These are phyloP conservation scores for Mariannaea elegans DNA, from an alignment of 2,329 filamentous ascomycete species.

Conservation along the genomic window DNA sequence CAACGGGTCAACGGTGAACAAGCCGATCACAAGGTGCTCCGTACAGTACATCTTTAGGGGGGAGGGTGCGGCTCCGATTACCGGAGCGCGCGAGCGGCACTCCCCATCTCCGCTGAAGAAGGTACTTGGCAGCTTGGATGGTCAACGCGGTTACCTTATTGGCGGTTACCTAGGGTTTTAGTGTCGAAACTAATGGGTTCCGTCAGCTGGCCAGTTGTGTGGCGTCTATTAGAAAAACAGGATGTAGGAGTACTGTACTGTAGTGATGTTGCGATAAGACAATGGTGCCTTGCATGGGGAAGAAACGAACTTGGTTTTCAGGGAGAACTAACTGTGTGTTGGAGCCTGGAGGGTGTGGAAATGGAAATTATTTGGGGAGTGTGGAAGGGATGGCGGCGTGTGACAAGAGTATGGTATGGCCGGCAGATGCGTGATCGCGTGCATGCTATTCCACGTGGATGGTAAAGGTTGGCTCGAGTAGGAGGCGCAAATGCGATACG, in stretches of 20 bases:
- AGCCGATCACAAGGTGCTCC: slow-evolving; percentile 19
- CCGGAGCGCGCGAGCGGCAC: slow-evolving; percentile 12
- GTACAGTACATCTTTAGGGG: too few relatives aligned
- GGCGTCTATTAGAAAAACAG: slow-evolving; percentile 13
- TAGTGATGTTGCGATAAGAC: slow-evolving; percentile 15
- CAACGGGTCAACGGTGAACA: slow-evolving; percentile 20
- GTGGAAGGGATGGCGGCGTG: background rate
- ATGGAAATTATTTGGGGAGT: background rate
- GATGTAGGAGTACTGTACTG: background rate
- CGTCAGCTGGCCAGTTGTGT: slow-evolving; percentile 12
- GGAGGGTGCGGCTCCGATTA: slow-evolving; percentile 18
- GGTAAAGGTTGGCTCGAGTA: background rate
- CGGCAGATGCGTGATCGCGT: background rate
- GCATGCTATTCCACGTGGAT: background rate
- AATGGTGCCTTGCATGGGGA: slow-evolving; percentile 20
- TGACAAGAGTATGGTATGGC: background rate
- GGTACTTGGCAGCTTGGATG: too few relatives aligned
- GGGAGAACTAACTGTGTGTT: too few relatives aligned
- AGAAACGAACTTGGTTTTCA: too few relatives aligned
- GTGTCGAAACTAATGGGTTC: background rate
- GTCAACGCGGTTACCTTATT: slow-evolving; percentile 8
- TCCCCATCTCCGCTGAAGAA: too few relatives aligned
- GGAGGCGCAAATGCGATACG: too few relatives aligned
- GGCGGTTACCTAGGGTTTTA: background rate
- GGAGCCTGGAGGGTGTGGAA: background rate